Evolutionary conservation across 805 yeast genomes (phyloP).

Genomic region (Wickerhamiella occidentalis): DNA sequence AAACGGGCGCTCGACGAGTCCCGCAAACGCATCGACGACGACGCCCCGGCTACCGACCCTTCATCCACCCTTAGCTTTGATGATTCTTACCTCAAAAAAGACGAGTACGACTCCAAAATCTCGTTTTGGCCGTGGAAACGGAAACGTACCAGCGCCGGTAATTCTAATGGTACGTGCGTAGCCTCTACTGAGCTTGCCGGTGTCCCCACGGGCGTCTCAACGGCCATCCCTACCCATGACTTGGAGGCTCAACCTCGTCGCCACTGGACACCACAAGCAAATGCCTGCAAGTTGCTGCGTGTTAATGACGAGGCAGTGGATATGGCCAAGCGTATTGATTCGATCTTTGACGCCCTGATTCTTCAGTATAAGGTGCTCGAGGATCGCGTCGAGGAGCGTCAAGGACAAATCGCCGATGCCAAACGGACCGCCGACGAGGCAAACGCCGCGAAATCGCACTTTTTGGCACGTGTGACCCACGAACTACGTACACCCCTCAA

Average conservation of each 20-base stretch:
- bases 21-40: conserved; percentile 1
- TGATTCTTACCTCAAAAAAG: background rate
- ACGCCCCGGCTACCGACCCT: background rate
- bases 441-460: conserved; percentile 90
- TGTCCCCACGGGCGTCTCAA: no score
- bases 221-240: no score
- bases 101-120: conserved; percentile 17
- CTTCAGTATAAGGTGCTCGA: conserved; percentile 76
- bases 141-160: background rate
- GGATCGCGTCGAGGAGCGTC: conserved; percentile 75
- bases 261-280: background rate
- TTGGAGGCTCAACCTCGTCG: background rate
- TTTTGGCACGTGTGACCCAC: conserved; percentile 84
- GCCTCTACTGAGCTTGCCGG: background rate
- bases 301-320: conserved; percentile 71
- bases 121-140: conserved; percentile 11
- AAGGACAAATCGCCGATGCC: conserved; percentile 76
- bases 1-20: conserved; percentile 14
- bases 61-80: conserved; percentile 3
- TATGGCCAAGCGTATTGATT: conserved; percentile 76
- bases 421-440: conserved; percentile 69
- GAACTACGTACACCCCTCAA: conserved; percentile 92
- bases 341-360: conserved; percentile 85
- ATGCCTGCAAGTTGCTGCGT: conserved; percentile 14
- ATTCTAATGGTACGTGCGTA: background rate